phyloP scores from a whole-genome alignment of 2,329 filamentous ascomycete genomes.

The Pseudonectria buxi region DNA sequence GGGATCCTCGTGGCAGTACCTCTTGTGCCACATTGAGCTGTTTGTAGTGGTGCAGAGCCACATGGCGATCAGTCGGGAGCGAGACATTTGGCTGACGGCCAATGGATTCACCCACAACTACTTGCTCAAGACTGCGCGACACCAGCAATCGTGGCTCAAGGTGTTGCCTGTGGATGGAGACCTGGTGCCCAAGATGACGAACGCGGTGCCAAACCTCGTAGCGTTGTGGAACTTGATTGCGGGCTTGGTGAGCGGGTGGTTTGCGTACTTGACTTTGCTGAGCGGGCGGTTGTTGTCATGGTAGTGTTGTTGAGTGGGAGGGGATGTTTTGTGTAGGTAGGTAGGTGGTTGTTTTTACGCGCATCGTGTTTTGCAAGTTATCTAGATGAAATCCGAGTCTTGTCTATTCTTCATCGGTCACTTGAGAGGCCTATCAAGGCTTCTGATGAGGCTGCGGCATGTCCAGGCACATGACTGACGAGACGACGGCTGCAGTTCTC shows the following conservation, averaged over 20 bases:
- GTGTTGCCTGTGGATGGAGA: constrained; percentile 4
- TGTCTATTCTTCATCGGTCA: no score
- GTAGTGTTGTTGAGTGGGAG: no score
- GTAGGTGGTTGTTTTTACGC: no score
- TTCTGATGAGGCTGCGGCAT: no score
- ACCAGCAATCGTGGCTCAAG: constrained; percentile 2
- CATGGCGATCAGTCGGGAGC: constrained; percentile 15
- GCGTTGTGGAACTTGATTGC: background rate
- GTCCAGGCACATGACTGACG: no score
- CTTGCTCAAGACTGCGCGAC: constrained; percentile 14
- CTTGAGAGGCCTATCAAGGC: no score
- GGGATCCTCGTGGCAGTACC: background rate
- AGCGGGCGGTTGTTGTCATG: no score
- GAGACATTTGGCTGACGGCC: constrained; percentile 23
- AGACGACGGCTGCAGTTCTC: no score
- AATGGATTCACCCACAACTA: constrained; percentile 26
- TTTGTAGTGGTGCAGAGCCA: constrained; percentile 11
- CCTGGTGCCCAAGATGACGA: background rate
- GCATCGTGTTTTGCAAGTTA: no score
- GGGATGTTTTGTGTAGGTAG: no score
- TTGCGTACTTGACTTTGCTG: background rate
- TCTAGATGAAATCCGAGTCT: no score
- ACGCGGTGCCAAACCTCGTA: background rate
- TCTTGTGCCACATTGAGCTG: constrained; percentile 6
- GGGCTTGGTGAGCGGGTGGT: background rate